These are phyloP conservation scores for Zygosaccharomyces pseudobailii DNA, from an alignment of 1,139 yeast species.

Conservation along the genomic window DNA sequence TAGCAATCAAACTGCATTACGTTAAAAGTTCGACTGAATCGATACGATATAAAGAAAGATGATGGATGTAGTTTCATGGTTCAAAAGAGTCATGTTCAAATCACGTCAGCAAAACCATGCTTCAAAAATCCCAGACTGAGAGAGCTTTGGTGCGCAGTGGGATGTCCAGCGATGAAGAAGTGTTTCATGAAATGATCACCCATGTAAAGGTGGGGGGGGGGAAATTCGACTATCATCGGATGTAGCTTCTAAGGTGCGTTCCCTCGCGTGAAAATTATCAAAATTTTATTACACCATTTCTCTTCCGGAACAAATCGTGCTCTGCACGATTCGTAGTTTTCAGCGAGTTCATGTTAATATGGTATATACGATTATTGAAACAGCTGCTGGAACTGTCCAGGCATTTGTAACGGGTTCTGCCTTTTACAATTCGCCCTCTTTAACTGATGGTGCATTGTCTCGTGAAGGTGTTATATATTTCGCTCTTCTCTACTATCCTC, in stretches of 20 bases:
- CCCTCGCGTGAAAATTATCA: no score
- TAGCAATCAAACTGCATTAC: no score
- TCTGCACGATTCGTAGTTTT: conserved; percentile 41
- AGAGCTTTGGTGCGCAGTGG: no score
- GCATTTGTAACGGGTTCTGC: conserved; percentile 49
- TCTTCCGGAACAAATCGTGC: conserved; percentile 36
- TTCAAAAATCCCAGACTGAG: no score
- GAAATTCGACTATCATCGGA: no score
- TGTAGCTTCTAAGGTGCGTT: conserved; percentile 19
- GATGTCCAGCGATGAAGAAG: no score
- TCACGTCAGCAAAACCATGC: no score
- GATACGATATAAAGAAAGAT: no score
- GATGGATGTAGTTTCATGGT: no score
- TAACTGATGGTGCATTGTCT: conserved; percentile 45
- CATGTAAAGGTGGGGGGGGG: no score
- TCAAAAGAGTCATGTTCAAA: no score
- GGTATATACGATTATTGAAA: conserved; percentile 41
- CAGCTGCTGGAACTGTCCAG: conserved; percentile 43
- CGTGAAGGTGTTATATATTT: conserved; percentile 51
- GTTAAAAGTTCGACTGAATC: no score
- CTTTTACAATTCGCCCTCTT: conserved; percentile 41
- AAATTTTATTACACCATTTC: conserved; percentile 26
- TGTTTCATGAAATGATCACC: background rate
- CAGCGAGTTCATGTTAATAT: conserved; percentile 45
- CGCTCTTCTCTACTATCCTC: conserved; percentile 45